A percentile compares a stretch with the other conserved stretches of the same genome.
These are phyloP conservation scores for Alternaria sp. DNA, from an alignment of 2,329 filamentous ascomycete species.

Conservation along the genomic window DNA sequence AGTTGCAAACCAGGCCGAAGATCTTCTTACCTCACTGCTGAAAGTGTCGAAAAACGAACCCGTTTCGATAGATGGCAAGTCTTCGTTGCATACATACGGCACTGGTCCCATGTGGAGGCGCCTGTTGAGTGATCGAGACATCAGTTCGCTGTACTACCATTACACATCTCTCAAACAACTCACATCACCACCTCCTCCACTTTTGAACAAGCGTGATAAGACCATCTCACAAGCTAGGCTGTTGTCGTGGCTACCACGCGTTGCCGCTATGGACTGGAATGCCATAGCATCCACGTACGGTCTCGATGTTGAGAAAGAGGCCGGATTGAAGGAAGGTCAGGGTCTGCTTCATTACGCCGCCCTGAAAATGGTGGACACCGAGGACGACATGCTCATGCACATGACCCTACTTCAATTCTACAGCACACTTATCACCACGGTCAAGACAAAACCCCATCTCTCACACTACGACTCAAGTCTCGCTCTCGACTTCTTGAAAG, in stretches of 20 bases:
- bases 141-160: conserved; percentile 65
- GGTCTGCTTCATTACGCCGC: conserved; percentile 65
- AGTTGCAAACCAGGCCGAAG: conserved; percentile 62
- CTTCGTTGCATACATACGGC: conserved; percentile 38
- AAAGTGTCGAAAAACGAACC: conserved; percentile 54
- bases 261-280: conserved; percentile 64
- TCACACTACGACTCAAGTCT: conserved; percentile 50
- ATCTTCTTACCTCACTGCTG: conserved; percentile 62
- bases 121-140: conserved; percentile 66
- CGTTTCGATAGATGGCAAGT: conserved; percentile 50
- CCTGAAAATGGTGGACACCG: conserved; percentile 63
- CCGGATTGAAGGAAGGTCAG: conserved; percentile 39
- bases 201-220: conserved; percentile 60
- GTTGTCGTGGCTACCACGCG: conserved; percentile 64
- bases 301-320: conserved; percentile 59
- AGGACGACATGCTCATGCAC: conserved; percentile 67
- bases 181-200: conserved; percentile 40
- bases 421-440: conserved; percentile 60
- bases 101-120: conserved; percentile 65
- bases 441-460: conserved; percentile 41
- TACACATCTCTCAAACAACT: conserved; percentile 58
- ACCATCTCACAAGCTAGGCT: conserved; percentile 68
- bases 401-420: conserved; percentile 67
- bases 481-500: conserved; percentile 62
- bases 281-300: conserved; percentile 61